Conservation (phyloP, 2,329 filamentous ascomycete species). For the Botryosphaeria dothidea region DNA sequence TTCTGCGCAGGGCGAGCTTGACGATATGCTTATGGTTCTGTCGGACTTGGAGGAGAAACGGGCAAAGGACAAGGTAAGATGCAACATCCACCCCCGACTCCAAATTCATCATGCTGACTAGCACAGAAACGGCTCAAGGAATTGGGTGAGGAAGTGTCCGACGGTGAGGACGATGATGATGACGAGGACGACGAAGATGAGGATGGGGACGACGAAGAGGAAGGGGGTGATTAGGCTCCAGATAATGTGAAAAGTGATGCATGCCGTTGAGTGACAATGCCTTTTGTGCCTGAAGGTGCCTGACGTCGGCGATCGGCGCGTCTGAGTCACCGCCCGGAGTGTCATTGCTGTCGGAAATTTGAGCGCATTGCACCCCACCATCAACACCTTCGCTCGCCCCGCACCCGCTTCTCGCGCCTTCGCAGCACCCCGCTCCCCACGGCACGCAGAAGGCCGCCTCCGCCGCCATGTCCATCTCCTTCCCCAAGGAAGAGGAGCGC, state of each 20-base stretch:
- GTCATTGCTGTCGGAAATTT: conserved; percentile 15
- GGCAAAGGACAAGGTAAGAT: conserved; percentile 38
- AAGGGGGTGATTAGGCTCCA: not conserved
- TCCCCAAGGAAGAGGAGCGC: conserved; percentile 86
- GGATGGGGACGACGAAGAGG: conserved; percentile 37
- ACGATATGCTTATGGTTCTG: conserved; percentile 50
- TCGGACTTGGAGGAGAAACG: conserved; percentile 50
- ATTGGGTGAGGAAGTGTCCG: conserved; percentile 45
- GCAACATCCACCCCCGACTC: not conserved
- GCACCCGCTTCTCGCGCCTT: conserved; percentile 8
- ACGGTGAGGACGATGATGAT: conserved; percentile 42
- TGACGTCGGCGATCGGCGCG: not conserved
- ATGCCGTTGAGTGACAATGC: not conserved
- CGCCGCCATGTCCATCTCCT: conserved; percentile 40
- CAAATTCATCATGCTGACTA: conserved; percentile 23
- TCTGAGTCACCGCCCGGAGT: conserved; percentile 18
- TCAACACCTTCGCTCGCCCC: conserved; percentile 13
- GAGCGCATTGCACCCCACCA: conserved; percentile 10
- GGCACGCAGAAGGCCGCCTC: conserved; percentile 15
- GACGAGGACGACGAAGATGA: conserved; percentile 44
- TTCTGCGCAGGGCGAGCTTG: conserved; percentile 45
- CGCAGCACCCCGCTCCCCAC: not conserved
- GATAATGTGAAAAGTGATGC: not conserved
- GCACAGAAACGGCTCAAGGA: conserved; percentile 49
- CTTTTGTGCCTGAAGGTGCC: conserved; percentile 2